phyloP scores from a whole-genome alignment of 139 green algal species.

The Haematococcus lacustris region DNA sequence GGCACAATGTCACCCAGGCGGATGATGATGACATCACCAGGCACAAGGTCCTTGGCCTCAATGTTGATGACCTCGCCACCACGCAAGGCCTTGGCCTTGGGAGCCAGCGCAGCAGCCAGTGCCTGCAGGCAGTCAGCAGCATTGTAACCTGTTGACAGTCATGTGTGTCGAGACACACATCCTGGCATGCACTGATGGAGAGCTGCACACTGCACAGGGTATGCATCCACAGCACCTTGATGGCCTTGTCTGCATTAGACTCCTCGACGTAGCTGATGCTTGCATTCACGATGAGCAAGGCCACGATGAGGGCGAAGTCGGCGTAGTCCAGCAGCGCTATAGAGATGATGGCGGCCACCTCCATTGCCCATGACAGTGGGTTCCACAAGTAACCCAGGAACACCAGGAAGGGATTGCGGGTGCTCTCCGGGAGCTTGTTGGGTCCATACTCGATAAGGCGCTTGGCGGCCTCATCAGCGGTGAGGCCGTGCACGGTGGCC shows the following conservation, averaged over 20 bases:
- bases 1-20: conserved; percentile 77
- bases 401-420: conserved; percentile 51
- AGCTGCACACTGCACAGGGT: too few species aligned
- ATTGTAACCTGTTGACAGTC: too few species aligned
- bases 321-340: conserved; percentile 75
- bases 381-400: conserved; percentile 77
- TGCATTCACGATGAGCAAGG: conserved; percentile 66
- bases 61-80: conserved; percentile 49
- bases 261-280: conserved; percentile 73
- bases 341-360: conserved; percentile 66
- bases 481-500: conserved; percentile 38
- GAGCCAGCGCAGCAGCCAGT: conserved; percentile 64
- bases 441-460: conserved; percentile 62
- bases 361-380: conserved; percentile 41
- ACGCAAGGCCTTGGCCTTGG: conserved; percentile 56
- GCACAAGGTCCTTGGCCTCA: conserved; percentile 57
- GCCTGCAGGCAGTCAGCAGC: conserved; percentile 25
- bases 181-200: too few species aligned
- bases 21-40: conserved; percentile 75
- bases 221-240: conserved; percentile 55
- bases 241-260: conserved; percentile 70
- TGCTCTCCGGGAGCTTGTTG: conserved; percentile 74
- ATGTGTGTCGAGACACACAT: too few species aligned
- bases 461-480: conserved; percentile 33
- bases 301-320: conserved; percentile 68